Evolutionary conservation across 805 yeast genomes (phyloP).

Genomic region (Metschnikowia drakensbergensis): DNA sequence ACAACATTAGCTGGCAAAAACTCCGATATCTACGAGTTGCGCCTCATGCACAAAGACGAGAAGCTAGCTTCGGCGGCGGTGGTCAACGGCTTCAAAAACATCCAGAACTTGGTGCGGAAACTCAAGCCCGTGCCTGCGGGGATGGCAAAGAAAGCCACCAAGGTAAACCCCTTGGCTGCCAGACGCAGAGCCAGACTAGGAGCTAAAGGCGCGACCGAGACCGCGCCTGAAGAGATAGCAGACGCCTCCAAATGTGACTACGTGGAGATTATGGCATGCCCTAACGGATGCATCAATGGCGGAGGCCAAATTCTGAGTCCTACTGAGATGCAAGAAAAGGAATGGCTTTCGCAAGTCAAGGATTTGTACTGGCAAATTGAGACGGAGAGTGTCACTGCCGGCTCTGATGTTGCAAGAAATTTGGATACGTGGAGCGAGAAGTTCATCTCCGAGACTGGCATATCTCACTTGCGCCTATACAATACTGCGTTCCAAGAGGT

Average conservation of each 20-base stretch:
- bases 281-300: conserved; percentile 95
- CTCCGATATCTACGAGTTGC: conserved; percentile 67
- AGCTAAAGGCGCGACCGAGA: conserved; percentile 9
- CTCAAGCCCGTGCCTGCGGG: conserved; percentile 45
- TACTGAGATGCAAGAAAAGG: conserved; percentile 33
- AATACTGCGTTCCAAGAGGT: conserved; percentile 48
- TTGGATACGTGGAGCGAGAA: conserved; percentile 31
- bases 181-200: conserved; percentile 41
- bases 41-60: conserved; percentile 42
- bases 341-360: conserved; percentile 41
- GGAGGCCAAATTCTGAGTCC: conserved; percentile 80
- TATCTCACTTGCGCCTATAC: conserved; percentile 36
- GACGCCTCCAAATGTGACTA: conserved; percentile 72
- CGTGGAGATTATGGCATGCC: conserved; percentile 97
- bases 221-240: conserved; percentile 30
- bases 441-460: conserved; percentile 28
- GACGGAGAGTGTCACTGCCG: not conserved
- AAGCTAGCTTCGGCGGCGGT: conserved; percentile 53
- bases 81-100: conserved; percentile 89
- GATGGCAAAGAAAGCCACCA: conserved; percentile 11
- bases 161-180: conserved; percentile 38
- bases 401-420: conserved; percentile 12
- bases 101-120: conserved; percentile 87
- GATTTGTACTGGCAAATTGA: conserved; percentile 33
- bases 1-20: conserved; percentile 61